Evolutionary conservation across 306 rosid species (phyloP), one percentile per base, ranked within the genome.

Genomic region (Hippophae gyantsensis): DNA sequence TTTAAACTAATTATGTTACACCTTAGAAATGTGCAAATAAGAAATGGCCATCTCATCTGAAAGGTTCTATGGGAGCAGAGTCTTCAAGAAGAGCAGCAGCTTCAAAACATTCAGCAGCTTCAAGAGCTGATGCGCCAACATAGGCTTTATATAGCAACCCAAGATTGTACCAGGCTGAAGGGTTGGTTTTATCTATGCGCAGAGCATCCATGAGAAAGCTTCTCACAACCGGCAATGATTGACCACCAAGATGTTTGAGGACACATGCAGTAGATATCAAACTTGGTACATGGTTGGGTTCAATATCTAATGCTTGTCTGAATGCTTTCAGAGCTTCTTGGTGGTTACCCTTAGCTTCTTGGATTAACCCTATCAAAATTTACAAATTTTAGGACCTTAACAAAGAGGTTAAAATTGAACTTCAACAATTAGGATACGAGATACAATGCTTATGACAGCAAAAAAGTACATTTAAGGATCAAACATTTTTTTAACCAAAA

Each of bases 131-230:
- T 54, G 77, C 66, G 43, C 81, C 78, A 7, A 25, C 61, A 50
- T 90, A 89, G 42, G 72, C 81, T 72, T 79, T 90, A 60, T 74
- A 82, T 7, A 90, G 78, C 66, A 90, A 70, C 71, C 97, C 97
- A 40, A 90, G 94, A 87, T 87, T 87, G 85, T 87, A 83, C 97
- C 97, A 87, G 7, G 94, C 90, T 41, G 82, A 81, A 12, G 90
- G 64, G 48, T 85, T 90, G 58, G 82, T 73, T 76, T 78, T 75
- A 76, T 90, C 97, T 8, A 87, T 77, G 69, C 87, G 73, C 23
- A 90, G 74, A 13, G 97, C 94, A 52, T 90, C 96, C 55, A 57
- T 80, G 55, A 90, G 87, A 79, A 90, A 83, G 82, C 94, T 85
- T 76, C 87, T 81, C 18, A 76, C 89, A 25, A 87, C 82, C 6